Evolutionary conservation across 2,329 filamentous ascomycete species (phyloP), one percentile per base, ranked within the genome.

Genomic region (Nigrospora sphaerica): DNA sequence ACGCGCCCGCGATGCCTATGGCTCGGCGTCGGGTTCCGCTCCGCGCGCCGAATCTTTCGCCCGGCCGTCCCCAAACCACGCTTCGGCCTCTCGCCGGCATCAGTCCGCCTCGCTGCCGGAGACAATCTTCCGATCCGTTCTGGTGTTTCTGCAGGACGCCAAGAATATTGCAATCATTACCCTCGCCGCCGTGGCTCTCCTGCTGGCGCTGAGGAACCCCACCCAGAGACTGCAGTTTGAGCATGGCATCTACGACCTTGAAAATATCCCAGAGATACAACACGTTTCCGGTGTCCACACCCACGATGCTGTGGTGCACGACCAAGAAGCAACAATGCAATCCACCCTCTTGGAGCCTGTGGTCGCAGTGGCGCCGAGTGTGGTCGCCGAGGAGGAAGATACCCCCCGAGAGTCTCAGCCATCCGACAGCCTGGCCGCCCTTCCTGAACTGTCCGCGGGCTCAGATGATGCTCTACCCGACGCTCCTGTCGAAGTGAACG

Each of bases 101-200:
- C 66, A 73, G 49, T 62, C 63, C 11, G 74, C 75, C 0, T 75
- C 75, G 2, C 67, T 84, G 12, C 64, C 70, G 0, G 73, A 80
- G 49, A 64, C 83, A 10, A 56, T 83, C 0, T 54, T 78, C 10
- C 74, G 79, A 51, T 77, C 78, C 0, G 64, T 68, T 43, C 69
- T 72, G 32, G 73, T 83, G 9, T 60, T 78, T 16, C 56, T 83
- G 54, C 70, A 73, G 40, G 80, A 84, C 53, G 70, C 70, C 47
- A 81, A 76, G 64, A 84, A 83, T 46, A 58, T 83, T 11, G 63
- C 72, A n/a, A 83, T 84, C 23, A 65, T 69, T 6, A 55, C 77
- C 0, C 63, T 85, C 43, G 72, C 75, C 46, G 48, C 77, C 2
- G 57, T 83, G n/a, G 70, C 81, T 2, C 53, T 81, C 13, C 46